These are phyloP conservation scores for Coemansia javaensis DNA, from an alignment of 192 early-diverging fungal genomes.

Conservation along the genomic window DNA sequence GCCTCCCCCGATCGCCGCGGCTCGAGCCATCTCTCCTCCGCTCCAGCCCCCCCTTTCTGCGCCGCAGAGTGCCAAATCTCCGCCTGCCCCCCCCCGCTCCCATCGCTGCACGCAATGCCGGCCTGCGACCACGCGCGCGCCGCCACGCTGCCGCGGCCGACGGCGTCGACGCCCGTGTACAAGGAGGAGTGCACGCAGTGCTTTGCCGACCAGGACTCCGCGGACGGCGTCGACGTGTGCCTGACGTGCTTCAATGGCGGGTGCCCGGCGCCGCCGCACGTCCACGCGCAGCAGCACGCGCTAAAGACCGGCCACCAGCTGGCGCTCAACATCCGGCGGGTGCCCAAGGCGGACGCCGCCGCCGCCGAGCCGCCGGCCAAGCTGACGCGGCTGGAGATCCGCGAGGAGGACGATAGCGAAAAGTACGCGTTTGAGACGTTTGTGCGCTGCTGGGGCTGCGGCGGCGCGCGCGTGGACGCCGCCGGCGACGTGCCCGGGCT, in stretches of 20 bases:
- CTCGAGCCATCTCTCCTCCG: no score
- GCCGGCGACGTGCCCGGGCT: conserved; percentile 29
- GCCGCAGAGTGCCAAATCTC: no score
- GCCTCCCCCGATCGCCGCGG: no score
- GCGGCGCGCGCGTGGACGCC: conserved; percentile 55
- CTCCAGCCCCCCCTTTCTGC: no score
- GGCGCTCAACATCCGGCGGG: conserved; percentile 77
- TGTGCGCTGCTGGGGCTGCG: conserved; percentile 78
- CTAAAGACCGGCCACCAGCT: conserved; percentile 71
- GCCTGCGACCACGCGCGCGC: conserved; percentile 29
- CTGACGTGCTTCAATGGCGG: conserved; percentile 93
- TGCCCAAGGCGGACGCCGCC: conserved; percentile 29
- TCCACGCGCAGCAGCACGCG: conserved; percentile 76
- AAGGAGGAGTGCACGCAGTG: conserved; percentile 97
- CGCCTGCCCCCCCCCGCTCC: no score
- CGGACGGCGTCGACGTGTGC: conserved; percentile 86
- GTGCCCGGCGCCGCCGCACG: conserved; percentile 58
- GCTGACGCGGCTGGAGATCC: conserved; percentile 90
- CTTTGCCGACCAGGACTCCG: conserved; percentile 74
- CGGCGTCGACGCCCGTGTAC: conserved; percentile 51
- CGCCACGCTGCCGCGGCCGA: conserved; percentile 20
- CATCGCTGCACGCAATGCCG: conserved; percentile 3
- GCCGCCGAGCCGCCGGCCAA: conserved; percentile 52
- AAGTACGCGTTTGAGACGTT: conserved; percentile 72
- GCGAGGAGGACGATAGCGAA: conserved; percentile 65